These are phyloP conservation scores for Acorus gramineus DNA, from an alignment of 106 monocot genomes.

Conservation along the genomic window DNA sequence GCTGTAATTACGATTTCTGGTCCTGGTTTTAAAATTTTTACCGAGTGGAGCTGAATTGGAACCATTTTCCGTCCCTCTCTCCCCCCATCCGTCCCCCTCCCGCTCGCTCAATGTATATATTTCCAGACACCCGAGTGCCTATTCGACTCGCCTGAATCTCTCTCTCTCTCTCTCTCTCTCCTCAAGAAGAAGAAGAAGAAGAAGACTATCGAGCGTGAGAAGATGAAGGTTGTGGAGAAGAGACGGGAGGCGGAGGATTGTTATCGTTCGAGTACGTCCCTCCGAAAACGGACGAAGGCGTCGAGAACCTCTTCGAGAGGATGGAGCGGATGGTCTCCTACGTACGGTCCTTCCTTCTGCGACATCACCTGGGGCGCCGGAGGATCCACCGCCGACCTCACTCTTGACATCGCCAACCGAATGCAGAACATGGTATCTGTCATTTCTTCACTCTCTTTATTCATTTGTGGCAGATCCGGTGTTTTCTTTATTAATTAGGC, in stretches of 20 bases:
- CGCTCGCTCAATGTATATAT: too few species aligned
- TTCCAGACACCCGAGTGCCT: too few species aligned
- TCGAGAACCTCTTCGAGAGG: constrained; percentile 84
- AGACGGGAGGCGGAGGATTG: constrained; percentile 34
- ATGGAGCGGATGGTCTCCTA: constrained; percentile 87
- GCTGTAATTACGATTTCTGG: too few species aligned
- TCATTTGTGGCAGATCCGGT: background rate
- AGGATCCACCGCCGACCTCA: constrained; percentile 80
- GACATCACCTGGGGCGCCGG: constrained; percentile 94
- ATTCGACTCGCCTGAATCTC: too few species aligned
- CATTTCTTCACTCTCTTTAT: background rate
- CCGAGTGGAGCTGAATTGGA: too few species aligned
- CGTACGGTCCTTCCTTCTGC: constrained; percentile 81
- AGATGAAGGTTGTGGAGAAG: constrained; percentile 95
- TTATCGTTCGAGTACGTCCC: constrained; percentile 98
- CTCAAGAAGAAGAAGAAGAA: too few species aligned
- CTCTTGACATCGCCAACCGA: constrained; percentile 76
- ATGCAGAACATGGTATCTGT: constrained; percentile 85
- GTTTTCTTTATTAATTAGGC: too few species aligned
- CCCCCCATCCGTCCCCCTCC: too few species aligned
- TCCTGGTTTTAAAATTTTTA: too few species aligned
- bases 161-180: too few species aligned
- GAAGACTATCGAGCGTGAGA: background rate
- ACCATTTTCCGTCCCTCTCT: too few species aligned
- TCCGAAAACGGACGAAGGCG: constrained; percentile 79